Percentiles rank a stretch among this genome's conserved stretches.
Conservation (phyloP, 192 early-diverging fungal species). For the Linnemannia hyalina region DNA sequence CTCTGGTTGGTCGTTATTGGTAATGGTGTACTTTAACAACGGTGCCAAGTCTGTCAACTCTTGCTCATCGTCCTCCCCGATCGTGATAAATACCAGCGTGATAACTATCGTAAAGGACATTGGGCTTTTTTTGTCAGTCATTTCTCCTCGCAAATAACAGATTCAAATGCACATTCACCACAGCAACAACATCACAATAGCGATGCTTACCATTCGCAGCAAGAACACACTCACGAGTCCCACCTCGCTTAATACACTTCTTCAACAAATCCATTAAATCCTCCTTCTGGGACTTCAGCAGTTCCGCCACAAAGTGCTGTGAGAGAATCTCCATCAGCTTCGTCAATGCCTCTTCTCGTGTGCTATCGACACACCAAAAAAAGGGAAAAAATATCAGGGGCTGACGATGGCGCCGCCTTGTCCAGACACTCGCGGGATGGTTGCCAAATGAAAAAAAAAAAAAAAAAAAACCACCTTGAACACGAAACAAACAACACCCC, state of each 20-base stretch:
- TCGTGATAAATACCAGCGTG: constrained; percentile 62
- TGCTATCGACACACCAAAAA: constrained; percentile 37
- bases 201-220: constrained; percentile 54
- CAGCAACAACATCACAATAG: not conserved
- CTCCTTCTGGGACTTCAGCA: constrained; percentile 62
- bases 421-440: not conserved
- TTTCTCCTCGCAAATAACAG: no score
- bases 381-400: not conserved
- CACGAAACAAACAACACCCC: not conserved
- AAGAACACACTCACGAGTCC: constrained; percentile 55
- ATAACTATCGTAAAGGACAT: constrained; percentile 47
- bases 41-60: constrained; percentile 60
- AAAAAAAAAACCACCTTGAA: not conserved
- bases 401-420: no score
- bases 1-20: constrained; percentile 56
- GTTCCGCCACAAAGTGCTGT: constrained; percentile 66
- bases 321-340: constrained; percentile 63
- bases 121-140: no score
- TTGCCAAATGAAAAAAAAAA: no score
- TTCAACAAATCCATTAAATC: constrained; percentile 70
- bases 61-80: constrained; percentile 63
- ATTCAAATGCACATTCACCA: not conserved
- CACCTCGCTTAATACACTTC: constrained; percentile 59
- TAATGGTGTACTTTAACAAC: constrained; percentile 60
- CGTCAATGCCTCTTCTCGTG: constrained; percentile 69